Evolutionary conservation across 306 rosid genomes (phyloP), one percentile per base, ranked within the genome.

Genomic region (Cucumis sativus): DNA sequence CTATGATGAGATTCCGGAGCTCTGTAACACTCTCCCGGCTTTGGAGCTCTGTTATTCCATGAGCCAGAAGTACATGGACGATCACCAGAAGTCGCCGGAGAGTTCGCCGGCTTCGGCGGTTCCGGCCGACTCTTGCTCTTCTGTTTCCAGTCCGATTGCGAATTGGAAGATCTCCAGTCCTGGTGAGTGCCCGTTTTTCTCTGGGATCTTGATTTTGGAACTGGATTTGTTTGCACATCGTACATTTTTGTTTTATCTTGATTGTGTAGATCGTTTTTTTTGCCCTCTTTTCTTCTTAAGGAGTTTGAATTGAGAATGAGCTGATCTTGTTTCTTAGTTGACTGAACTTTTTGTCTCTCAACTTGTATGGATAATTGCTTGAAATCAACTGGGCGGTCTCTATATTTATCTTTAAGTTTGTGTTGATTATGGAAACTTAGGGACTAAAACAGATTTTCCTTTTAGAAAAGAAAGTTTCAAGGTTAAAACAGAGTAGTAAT

Each of bases 131-230:
- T 84, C 91, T 10, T 78, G 79, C 68, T 80, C 89, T 10, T 78
- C 96, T 11, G 66, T 65, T 6, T 79, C 92, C 3, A 82, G 77
- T 40, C 88, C 90, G 8, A 82, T 89, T 55, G 92, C 96, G 37
- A 93, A 85, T 25, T 93, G 97, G 97, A 89, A 79, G 84, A 91
- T 93, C 89, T 93, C 98, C 2, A 90, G 96, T 79, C 97, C 95
- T 43, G 97, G 97, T 87, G 56, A 84, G 83, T 82, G 0, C 23
- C 61, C 5, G 33, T 20, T 35, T 63, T 71, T 49, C 11, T 47
- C 9, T 71, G 52, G 21, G 41, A 49, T 71, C 41, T 49, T 49
- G 16, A 39, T 37, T 58, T 58, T 21, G 63, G 61, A n/a, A 56
- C 60, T 55, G 23, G 25, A 10, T 55, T 55, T 55, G 23, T 56